These are phyloP conservation scores for Heterobasidion parviporum DNA, from an alignment of 1,284 basidiomycete species.

Conservation along the genomic window DNA sequence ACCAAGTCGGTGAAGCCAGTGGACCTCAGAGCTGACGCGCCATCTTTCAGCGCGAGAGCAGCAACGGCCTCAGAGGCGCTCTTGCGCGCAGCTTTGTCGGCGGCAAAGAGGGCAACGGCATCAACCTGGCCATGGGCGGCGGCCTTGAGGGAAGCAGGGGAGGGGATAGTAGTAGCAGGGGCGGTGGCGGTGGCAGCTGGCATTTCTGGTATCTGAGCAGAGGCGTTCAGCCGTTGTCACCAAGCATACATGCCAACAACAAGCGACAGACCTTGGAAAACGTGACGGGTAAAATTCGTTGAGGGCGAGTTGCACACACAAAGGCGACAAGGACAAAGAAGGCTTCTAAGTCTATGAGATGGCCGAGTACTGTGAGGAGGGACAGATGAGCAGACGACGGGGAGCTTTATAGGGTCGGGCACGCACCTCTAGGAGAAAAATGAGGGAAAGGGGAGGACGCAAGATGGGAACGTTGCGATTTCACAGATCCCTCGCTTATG, in stretches of 20 bases:
- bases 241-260: not conserved
- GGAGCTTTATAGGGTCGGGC: conserved; percentile 16
- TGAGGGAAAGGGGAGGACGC: conserved; percentile 21
- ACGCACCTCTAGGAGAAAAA: conserved; percentile 36
- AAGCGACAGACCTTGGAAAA: conserved; percentile 10
- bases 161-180: conserved; percentile 31
- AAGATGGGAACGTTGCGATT: conserved; percentile 21
- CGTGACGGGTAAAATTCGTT: conserved; percentile 20
- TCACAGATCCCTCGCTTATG: not conserved
- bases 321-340: conserved; percentile 29
- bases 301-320: conserved; percentile 19
- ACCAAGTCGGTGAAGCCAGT: conserved; percentile 76
- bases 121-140: conserved; percentile 33
- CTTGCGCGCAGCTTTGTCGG: conserved; percentile 69
- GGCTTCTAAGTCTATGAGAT: conserved; percentile 26
- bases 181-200: conserved; percentile 56
- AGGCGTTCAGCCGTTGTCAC: not conserved
- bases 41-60: conserved; percentile 75
- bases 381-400: conserved; percentile 5
- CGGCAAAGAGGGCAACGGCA: conserved; percentile 43
- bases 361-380: conserved; percentile 17
- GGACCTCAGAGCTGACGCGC: conserved; percentile 73
- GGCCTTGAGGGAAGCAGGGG: conserved; percentile 60
- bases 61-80: conserved; percentile 67
- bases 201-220: conserved; percentile 50